phyloP scores from a whole-genome alignment of 352 stramenopile genomes.

The Phytopythium litorale region DNA sequence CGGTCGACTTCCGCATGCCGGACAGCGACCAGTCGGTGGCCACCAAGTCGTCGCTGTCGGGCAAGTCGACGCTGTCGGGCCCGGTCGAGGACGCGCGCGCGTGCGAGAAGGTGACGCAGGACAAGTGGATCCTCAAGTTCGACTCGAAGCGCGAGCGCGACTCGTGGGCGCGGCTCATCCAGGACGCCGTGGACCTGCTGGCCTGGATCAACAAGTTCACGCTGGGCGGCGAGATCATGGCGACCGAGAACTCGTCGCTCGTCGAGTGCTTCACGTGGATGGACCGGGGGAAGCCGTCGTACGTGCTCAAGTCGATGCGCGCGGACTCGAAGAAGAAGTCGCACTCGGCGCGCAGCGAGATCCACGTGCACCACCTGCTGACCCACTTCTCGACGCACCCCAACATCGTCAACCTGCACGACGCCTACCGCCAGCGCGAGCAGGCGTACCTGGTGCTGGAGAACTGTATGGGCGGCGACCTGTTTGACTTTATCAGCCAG shows the following conservation, averaged over 20 bases:
- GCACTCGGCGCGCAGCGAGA: conserved; percentile 51
- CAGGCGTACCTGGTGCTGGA: conserved; percentile 62
- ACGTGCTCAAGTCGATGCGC: conserved; percentile 64
- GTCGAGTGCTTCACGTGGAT: conserved; percentile 66
- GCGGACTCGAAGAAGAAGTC: conserved; percentile 43
- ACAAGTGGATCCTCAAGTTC: conserved; percentile 72
- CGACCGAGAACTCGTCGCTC: conserved; percentile 49
- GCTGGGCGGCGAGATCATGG: conserved; percentile 48
- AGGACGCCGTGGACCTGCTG: conserved; percentile 62
- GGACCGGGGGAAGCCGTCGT: conserved; percentile 48
- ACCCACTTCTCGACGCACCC: conserved; percentile 66
- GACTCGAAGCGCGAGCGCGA: conserved; percentile 71
- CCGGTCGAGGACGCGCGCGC: conserved; percentile 6
- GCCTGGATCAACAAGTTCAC: conserved; percentile 73
- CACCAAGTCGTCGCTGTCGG: conserved; percentile 12
- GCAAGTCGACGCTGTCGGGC: conserved; percentile 2
- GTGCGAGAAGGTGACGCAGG: conserved; percentile 25
- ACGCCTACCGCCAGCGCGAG: conserved; percentile 61
- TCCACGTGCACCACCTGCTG: conserved; percentile 59
- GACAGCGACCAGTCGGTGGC: conserved; percentile 15
- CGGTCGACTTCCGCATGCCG: conserved; percentile 57
- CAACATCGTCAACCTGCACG: conserved; percentile 61
- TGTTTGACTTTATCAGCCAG: conserved; percentile 57
- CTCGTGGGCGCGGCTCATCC: conserved; percentile 51
- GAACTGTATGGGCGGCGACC: conserved; percentile 55